Percentiles rank a stretch among this genome's conserved stretches.
These are phyloP conservation scores for Flaveria trinervia DNA, from an alignment of 129 eudicot species.

Conservation along the genomic window DNA sequence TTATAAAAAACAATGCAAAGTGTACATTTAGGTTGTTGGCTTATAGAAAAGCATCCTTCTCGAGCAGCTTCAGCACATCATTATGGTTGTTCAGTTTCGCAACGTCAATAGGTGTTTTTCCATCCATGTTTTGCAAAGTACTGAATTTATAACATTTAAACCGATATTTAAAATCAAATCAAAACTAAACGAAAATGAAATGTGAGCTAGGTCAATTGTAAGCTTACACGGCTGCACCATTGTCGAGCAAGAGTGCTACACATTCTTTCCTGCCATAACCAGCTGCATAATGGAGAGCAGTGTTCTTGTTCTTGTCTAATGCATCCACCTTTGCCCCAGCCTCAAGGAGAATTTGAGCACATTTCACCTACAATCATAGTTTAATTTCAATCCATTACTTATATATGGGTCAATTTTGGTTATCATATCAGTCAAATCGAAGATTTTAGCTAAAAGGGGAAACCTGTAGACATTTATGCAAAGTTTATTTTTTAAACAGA, in stretches of 20 bases:
- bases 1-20: slow-evolving; percentile 11
- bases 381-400: not conserved
- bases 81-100: slow-evolving; percentile 89
- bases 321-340: slow-evolving; percentile 99
- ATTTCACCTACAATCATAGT: slow-evolving; percentile 56
- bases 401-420: not conserved
- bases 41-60: slow-evolving; percentile 94
- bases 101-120: slow-evolving; percentile 91
- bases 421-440: not conserved
- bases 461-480: not conserved
- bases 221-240: slow-evolving; percentile 97
- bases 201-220: not conserved
- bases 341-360: slow-evolving; percentile 81
- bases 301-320: slow-evolving; percentile 92
- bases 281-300: slow-evolving; percentile 98
- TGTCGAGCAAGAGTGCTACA: slow-evolving; percentile 78
- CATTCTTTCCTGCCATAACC: slow-evolving; percentile 98
- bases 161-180: not conserved
- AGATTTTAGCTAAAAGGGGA: not conserved
- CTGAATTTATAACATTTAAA: slow-evolving; percentile 32
- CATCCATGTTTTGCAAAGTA: slow-evolving; percentile 93
- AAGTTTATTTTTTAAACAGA: not conserved
- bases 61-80: slow-evolving; percentile 78
- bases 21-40: slow-evolving; percentile 22
- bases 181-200: not conserved